Percentiles rank a stretch among this genome's conserved stretches.
phyloP scores from a whole-genome alignment of 306 rosid genomes.

The Vigna trinervia region DNA sequence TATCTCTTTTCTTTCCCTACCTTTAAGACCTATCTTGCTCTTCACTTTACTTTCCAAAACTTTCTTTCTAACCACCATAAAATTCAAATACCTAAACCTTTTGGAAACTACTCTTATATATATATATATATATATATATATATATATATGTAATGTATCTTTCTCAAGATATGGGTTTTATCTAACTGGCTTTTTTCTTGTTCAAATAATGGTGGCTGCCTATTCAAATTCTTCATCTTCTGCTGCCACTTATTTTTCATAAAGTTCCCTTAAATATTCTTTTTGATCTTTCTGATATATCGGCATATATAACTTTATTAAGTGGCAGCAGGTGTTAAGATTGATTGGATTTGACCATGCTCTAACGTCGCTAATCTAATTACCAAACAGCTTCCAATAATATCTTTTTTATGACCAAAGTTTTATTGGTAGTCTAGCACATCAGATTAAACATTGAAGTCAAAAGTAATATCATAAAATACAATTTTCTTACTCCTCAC shows the following conservation, averaged over 20 bases:
- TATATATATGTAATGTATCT: no score
- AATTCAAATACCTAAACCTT: conserved; percentile 55
- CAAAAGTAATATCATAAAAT: no score
- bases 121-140: conserved; percentile 19
- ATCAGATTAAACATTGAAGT: not conserved
- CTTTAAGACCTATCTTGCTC: conserved; percentile 54
- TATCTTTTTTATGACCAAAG: not conserved
- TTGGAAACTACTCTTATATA: conserved; percentile 58
- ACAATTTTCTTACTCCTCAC: no score
- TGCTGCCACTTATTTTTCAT: conserved; percentile 40
- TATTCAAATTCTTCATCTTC: conserved; percentile 42
- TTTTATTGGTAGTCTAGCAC: no score
- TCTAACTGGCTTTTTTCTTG: conserved; percentile 16
- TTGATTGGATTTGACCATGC: conserved; percentile 31
- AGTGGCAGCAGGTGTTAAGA: conserved; percentile 37
- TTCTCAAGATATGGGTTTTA: conserved; percentile 40
- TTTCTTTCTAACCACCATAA: conserved; percentile 57
- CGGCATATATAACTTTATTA: conserved; percentile 36
- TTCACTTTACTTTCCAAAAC: conserved; percentile 63
- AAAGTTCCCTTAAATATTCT: conserved; percentile 46
- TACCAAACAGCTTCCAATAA: no score
- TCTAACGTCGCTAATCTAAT: not conserved
- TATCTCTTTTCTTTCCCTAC: conserved; percentile 44
- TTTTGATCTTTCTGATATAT: conserved; percentile 35
- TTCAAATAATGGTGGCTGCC: conserved; percentile 40